Percentiles rank a stretch among this genome's conserved stretches.
These are phyloP conservation scores for Asparagopsis taxiformis DNA, from an alignment of 31 red algal species.

Conservation along the genomic window DNA sequence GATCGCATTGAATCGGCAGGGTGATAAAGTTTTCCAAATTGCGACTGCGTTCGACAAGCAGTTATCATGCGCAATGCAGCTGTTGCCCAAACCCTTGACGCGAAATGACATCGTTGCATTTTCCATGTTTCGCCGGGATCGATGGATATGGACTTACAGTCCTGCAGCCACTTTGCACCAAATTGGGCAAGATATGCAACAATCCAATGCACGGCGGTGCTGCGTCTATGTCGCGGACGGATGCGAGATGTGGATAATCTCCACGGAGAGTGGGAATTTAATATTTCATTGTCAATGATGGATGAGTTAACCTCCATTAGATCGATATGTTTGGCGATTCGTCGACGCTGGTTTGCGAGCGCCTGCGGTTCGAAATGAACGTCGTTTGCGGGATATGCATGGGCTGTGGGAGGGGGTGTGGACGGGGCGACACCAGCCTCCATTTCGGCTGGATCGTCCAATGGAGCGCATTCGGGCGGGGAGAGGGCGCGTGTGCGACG, in stretches of 20 bases:
- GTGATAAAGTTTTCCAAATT: not conserved
- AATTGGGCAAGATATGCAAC: conserved; percentile 39
- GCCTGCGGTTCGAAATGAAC: not conserved
- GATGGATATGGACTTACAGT: conserved; percentile 6
- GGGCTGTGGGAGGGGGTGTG: not conserved
- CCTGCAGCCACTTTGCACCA: conserved; percentile 30
- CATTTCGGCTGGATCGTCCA: not conserved
- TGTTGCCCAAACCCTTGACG: conserved; percentile 39
- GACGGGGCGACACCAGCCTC: not conserved
- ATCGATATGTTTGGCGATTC: not conserved
- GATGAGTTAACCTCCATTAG: conserved; percentile 31
- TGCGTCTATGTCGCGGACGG: not conserved
- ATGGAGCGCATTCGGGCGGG: not conserved
- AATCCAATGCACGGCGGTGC: conserved; percentile 29
- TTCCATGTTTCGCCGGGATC: conserved; percentile 26
- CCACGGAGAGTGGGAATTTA: conserved; percentile 9
- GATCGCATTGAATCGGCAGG: not conserved
- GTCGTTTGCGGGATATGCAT: not conserved
- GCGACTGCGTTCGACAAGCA: conserved; percentile 2
- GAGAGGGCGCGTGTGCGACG: not conserved
- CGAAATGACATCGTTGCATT: conserved; percentile 18
- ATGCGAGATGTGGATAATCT: not conserved
- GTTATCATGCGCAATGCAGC: conserved; percentile 28
- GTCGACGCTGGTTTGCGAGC: not conserved
- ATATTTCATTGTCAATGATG: conserved; percentile 55